Base-by-base conservation (phyloP, 306 rosid species). In the Fragaria vesca region DNA sequence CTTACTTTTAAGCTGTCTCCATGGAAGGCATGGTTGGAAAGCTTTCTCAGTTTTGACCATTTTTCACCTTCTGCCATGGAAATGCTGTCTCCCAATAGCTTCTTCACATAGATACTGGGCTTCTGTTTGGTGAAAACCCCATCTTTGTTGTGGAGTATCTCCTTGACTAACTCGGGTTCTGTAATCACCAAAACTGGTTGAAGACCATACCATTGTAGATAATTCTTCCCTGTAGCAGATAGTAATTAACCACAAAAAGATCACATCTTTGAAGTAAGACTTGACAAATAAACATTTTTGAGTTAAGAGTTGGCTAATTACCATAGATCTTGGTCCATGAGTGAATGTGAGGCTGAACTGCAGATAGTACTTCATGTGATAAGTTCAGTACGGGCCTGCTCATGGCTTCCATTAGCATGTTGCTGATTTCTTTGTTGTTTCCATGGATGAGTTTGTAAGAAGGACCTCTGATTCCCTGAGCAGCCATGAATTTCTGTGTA, bases 381-480 rank as follows among this genome's bases (percentile, higher is more conserved):
- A 76, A 65, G 12, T 47, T 36, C 70, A 57, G n/a, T 28, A 71
- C 34, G 45, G 86, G 83, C 1, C 47, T 66, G 42, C 73, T 48
- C 79, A 66, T 75, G 74, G 86, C 76, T 8, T 81, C 80, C 32
- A 13, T 71, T 47, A 36, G 65, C 78, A 77, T 77, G 79, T 30
- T 16, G 58, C 48, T 2, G 17, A 77, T 82, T 26, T 82, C 76
- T 67, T 68, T 46, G 79, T 63, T 34, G 75, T 48, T 82, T 52
- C 82, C 76, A 73, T 73, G 52, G 76, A 77, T 9, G 58, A 77
- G 28, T 73, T 61, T 77, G 82, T 82, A 72, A 55, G 81, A 47
- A 42, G 85, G 79, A 15, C 85, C 85, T 72, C 24, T 82, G 79
- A 77, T 65, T 77, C 79, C 82, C 58, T 62, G 71, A 58, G 26